These are phyloP conservation scores for Albugo candida DNA, from an alignment of 352 stramenopile species.

Conservation along the genomic window DNA sequence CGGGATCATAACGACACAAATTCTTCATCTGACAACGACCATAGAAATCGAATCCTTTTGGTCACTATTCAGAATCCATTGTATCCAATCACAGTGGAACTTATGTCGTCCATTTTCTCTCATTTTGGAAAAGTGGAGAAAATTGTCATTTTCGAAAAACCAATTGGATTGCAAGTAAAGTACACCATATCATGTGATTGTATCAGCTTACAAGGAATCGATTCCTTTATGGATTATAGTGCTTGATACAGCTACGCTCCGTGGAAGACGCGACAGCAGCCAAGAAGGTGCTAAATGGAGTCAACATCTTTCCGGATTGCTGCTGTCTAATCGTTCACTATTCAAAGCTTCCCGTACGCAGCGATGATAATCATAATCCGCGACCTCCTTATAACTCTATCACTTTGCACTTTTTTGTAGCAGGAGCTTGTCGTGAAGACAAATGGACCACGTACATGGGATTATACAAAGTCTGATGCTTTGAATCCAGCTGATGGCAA, in stretches of 20 bases:
- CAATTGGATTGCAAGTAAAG: slow-evolving; percentile 21
- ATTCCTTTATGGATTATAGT: slow-evolving; percentile 12
- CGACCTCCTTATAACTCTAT: too few species aligned
- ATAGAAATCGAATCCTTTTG: slow-evolving; percentile 30
- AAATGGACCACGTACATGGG: slow-evolving; percentile 25
- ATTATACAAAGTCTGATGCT: slow-evolving; percentile 25
- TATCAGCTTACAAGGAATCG: neutral
- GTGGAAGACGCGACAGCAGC: slow-evolving; percentile 20
- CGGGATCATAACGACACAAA: slow-evolving; percentile 28
- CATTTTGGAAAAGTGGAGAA: slow-evolving; percentile 32
- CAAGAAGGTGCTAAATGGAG: slow-evolving; percentile 24
- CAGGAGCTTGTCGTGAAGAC: slow-evolving; percentile 47
- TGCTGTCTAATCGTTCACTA: slow-evolving; percentile 37
- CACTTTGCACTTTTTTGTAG: too few species aligned
- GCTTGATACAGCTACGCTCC: slow-evolving; percentile 27
- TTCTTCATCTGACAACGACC: slow-evolving; percentile 7
- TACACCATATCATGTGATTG: neutral
- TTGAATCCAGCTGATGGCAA: slow-evolving; percentile 4
- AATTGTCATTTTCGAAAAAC: slow-evolving; percentile 40
- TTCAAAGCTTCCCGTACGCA: slow-evolving; percentile 26
- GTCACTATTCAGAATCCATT: slow-evolving; percentile 48
- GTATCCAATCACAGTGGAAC: slow-evolving; percentile 32
- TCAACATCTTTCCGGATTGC: slow-evolving; percentile 38
- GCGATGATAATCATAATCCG: too few species aligned
- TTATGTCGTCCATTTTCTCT: slow-evolving; percentile 26